These are phyloP conservation scores for Hypomontagnella monticulosa DNA, from an alignment of 495 filamentous ascomycete genomes.

Conservation along the genomic window DNA sequence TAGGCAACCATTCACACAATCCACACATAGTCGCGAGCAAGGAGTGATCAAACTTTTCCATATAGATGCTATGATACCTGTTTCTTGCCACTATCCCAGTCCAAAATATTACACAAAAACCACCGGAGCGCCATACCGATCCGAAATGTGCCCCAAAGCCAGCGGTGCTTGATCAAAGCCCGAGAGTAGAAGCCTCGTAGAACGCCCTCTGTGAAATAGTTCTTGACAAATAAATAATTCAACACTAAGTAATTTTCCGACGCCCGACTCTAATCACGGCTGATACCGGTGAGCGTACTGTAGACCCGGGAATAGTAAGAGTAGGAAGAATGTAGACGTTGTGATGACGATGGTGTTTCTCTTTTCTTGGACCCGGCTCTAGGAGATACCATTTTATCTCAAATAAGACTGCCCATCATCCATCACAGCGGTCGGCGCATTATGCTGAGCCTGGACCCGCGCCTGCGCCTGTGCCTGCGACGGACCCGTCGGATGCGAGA, in stretches of 20 bases:
- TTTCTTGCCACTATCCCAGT: background rate
- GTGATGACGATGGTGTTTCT: background rate
- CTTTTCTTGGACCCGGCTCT: too few relatives aligned
- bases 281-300: conserved; percentile 2
- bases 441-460: conserved; percentile 6
- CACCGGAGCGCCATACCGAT: background rate
- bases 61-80: too few relatives aligned
- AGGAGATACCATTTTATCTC: background rate
- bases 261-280: background rate
- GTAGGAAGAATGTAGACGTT: background rate
- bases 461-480: background rate
- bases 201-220: conserved; percentile 6
- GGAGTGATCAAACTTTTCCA: too few relatives aligned
- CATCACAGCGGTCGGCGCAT: conserved; percentile 43
- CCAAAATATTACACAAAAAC: background rate
- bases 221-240: too few relatives aligned
- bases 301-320: background rate
- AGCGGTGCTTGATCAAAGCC: conserved; percentile 29
- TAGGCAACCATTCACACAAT: too few relatives aligned
- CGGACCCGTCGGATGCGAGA: conserved; percentile 27
- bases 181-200: conserved; percentile 10
- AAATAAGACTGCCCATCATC: conserved; percentile 31
- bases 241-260: too few relatives aligned
- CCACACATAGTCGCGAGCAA: too few relatives aligned
- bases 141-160: background rate